phyloP scores from a whole-genome alignment of 495 filamentous ascomycete species.

The Xylaria acuta region DNA sequence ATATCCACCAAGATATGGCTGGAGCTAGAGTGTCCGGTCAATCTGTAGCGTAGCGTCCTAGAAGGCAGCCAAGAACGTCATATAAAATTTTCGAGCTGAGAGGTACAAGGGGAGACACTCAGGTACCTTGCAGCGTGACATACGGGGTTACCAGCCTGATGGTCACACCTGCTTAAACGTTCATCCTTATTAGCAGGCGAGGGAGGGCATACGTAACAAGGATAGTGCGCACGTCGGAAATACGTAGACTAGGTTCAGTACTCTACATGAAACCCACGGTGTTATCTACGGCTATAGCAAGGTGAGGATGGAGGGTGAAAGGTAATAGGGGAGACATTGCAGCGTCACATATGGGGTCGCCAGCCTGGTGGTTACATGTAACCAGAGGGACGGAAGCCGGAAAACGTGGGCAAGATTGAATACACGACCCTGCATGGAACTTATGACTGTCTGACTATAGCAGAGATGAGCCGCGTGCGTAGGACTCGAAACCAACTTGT shows the following conservation, averaged over 20 bases:
- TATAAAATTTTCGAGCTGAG: background rate
- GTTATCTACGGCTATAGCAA: background rate
- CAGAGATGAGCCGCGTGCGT: background rate
- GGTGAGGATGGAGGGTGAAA: background rate
- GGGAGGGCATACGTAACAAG: background rate
- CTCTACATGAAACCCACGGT: background rate
- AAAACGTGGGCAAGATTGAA: background rate
- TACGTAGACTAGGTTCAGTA: background rate
- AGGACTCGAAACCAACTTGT: background rate
- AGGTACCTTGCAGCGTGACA: constrained; percentile 1
- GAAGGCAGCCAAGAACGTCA: background rate
- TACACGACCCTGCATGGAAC: background rate
- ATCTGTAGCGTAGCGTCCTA: background rate
- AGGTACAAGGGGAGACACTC: background rate
- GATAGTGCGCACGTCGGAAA: background rate
- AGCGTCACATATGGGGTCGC: background rate
- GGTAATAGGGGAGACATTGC: background rate
- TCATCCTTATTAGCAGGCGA: background rate
- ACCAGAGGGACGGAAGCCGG: background rate
- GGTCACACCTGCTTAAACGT: background rate
- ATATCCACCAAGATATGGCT: background rate
- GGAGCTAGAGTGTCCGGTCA: background rate
- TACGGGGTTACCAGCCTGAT: background rate
- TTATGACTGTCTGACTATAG: background rate
- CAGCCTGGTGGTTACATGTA: background rate